Evolutionary conservation across 257 asterid genomes (phyloP).

Genomic region (Handroanthus guayacan): DNA sequence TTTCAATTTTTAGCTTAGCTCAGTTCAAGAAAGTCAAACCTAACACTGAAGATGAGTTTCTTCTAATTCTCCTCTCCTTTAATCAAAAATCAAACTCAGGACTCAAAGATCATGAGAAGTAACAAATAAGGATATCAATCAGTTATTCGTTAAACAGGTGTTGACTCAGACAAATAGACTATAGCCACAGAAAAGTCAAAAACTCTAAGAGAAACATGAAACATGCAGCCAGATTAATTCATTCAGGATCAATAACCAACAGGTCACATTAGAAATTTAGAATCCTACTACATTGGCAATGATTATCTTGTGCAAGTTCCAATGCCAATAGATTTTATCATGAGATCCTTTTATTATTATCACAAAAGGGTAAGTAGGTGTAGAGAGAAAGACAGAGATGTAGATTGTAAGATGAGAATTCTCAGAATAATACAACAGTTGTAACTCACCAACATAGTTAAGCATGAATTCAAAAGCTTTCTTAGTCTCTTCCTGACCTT

Average conservation of each 20-base stretch:
- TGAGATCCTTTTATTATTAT: background rate
- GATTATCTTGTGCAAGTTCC: background rate
- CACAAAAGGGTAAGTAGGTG: background rate
- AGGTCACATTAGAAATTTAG: background rate
- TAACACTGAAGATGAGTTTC: background rate
- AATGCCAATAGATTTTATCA: slow-evolving; percentile 15
- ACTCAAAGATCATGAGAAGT: background rate
- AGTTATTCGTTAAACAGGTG: background rate
- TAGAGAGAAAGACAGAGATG: slow-evolving; percentile 16
- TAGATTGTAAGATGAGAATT: slow-evolving; percentile 22
- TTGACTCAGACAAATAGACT: background rate
- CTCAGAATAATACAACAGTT: slow-evolving; percentile 6
- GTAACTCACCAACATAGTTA: slow-evolving; percentile 78
- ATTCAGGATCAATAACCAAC: slow-evolving; percentile 3
- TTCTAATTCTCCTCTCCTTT: too few relatives aligned
- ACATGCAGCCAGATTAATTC: background rate
- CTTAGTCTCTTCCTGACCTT: slow-evolving; percentile 93
- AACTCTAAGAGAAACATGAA: background rate
- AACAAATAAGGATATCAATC: background rate
- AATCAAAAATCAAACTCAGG: background rate
- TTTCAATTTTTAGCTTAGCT: background rate
- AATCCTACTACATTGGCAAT: background rate
- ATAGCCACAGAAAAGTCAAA: background rate
- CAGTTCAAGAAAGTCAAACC: background rate
- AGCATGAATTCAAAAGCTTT: slow-evolving; percentile 98